These are phyloP conservation scores for Curvularia verruculosa DNA, from an alignment of 2,329 filamentous ascomycete species.

Conservation along the genomic window DNA sequence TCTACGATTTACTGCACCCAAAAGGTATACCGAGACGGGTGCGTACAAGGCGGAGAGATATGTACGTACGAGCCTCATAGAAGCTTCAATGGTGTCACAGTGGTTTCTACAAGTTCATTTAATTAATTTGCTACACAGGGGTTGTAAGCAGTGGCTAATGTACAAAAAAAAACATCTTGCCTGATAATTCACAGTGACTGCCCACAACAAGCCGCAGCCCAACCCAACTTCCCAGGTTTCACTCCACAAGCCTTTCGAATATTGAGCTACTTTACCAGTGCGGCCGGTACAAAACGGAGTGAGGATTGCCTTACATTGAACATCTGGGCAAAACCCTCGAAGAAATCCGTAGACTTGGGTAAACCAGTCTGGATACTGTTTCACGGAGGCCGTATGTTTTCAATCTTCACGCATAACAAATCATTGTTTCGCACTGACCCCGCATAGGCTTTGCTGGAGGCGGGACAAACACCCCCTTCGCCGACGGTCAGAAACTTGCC, in stretches of 20 bases:
- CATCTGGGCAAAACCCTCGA: neutral
- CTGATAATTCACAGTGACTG: neutral
- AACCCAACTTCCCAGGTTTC: neutral
- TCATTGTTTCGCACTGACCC: neutral
- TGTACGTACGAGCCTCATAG: neutral
- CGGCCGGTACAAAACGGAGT: neutral
- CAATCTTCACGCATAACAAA: neutral
- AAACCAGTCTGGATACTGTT: neutral
- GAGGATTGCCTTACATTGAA: neutral
- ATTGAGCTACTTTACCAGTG: neutral
- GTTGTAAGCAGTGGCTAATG: neutral
- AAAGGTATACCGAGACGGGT: neutral
- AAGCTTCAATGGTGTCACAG: neutral
- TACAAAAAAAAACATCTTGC: neutral
- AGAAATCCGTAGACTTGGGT: neutral
- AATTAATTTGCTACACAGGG: neutral
- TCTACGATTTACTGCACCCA: neutral
- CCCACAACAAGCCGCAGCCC: neutral
- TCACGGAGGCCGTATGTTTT: neutral
- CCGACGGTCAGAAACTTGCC: neutral
- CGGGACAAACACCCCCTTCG: neutral
- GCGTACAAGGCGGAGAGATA: neutral
- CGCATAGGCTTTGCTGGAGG: neutral
- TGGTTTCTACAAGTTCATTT: neutral
- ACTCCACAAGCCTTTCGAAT: neutral